These are phyloP conservation scores for Trichothecium roseum DNA, from an alignment of 2,329 filamentous ascomycete species.

Conservation along the genomic window DNA sequence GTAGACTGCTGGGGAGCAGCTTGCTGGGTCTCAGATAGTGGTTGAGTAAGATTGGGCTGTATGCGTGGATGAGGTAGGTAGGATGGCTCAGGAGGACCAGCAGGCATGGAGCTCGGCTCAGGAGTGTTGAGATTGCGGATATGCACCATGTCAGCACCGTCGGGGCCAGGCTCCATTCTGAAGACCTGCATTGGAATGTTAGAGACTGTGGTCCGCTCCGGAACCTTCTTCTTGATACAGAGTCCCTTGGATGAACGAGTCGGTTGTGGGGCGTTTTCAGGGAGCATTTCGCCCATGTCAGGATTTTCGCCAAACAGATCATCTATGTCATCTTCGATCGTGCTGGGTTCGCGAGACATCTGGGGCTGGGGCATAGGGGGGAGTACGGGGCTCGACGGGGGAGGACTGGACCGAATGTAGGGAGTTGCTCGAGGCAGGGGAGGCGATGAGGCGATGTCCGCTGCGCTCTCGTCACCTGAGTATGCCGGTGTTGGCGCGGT, in stretches of 20 bases:
- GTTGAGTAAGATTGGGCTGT: too few relatives aligned
- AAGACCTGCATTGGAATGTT: conserved; percentile 33
- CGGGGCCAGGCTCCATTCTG: conserved; percentile 23
- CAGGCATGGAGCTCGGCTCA: conserved; percentile 10
- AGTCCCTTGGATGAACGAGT: conserved; percentile 12
- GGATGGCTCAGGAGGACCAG: not conserved
- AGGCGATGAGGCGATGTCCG: conserved; percentile 81
- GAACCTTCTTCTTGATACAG: conserved; percentile 4
- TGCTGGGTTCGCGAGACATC: conserved; percentile 63
- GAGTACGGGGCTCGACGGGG: conserved; percentile 70
- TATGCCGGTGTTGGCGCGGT: conserved; percentile 39
- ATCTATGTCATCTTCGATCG: conserved; percentile 71
- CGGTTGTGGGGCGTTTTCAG: not conserved
- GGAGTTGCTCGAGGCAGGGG: conserved; percentile 58
- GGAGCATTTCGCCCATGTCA: conserved; percentile 3
- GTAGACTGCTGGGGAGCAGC: too few relatives aligned
- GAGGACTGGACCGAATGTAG: conserved; percentile 48
- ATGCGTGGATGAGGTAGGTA: too few relatives aligned
- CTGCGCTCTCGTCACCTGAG: conserved; percentile 55
- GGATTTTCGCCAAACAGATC: conserved; percentile 56
- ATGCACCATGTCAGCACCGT: conserved; percentile 21
- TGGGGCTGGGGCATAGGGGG: conserved; percentile 52
- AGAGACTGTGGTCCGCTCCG: conserved; percentile 9
- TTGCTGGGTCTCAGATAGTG: too few relatives aligned
- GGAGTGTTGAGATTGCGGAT: conserved; percentile 23